Evolutionary conservation across 2,329 filamentous ascomycete species (phyloP), one percentile per base, ranked within the genome.

Genomic region (Fusarium sp.): DNA sequence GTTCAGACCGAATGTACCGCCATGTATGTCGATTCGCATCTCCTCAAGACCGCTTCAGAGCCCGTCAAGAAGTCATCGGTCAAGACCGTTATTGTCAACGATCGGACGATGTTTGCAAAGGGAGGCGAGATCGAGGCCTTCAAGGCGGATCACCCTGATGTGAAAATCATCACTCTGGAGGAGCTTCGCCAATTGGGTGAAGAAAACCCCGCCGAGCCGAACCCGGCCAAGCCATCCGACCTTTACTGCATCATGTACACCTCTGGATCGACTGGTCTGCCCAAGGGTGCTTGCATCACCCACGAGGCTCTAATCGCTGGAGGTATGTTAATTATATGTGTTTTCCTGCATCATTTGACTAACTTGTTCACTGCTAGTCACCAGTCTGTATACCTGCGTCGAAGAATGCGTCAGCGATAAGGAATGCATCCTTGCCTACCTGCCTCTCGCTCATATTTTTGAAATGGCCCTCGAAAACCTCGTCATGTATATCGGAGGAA

Each of bases 401-500:
- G 92, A 92, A 23, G 89, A 91, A 61, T 91, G 91, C 75, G 88
- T 98, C 49, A 91, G 90, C 63, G 89, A 91, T 60, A 89, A 87
- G 44, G 96, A 99, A 73, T 87, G 88, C 44, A 85, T 98, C 42
- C 87, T 99, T 44, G 93, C 94, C 23, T 99, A 98, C 80, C 88
- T 99, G 16, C 96, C 96, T 3, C 90, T 97, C 54, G 94, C 96
- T 4, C 96, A 99, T 78, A 98, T 98, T 75, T 90, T 99, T 75
- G 96, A 99, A 80, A 96, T 97, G 80, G 92, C 95, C 62, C 93
- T 99, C 71, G 96, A 99, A 82, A 98, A 97, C 79, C 85, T 95
- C 10, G 93, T 92, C 61, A 81, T 99, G 65, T 96, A 91, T 82
- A 93, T 95, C 85, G 96, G 96, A 72, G 94, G 91, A 73, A 94